These are phyloP conservation scores for Puccinia horiana DNA, from an alignment of 1,284 basidiomycete species.

Conservation along the genomic window DNA sequence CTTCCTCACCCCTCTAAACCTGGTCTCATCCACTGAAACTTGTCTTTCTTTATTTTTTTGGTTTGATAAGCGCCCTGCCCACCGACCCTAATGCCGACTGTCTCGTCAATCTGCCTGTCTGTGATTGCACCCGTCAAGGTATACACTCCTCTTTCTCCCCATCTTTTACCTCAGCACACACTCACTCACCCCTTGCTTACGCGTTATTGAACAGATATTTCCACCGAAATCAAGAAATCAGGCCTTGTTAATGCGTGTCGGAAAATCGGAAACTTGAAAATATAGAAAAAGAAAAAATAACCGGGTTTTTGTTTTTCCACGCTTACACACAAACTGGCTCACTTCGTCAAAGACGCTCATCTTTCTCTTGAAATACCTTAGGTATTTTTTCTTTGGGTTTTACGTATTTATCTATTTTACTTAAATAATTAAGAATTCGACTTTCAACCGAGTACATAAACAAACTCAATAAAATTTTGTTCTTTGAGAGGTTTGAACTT, in stretches of 20 bases:
- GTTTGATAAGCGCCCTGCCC: constrained; percentile 16
- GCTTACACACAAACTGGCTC: no score
- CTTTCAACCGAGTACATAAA: no score
- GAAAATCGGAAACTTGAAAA: constrained; percentile 23
- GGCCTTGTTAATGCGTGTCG: constrained; percentile 23
- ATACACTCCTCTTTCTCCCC: neutral
- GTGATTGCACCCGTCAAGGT: constrained; percentile 39
- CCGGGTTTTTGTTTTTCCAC: no score
- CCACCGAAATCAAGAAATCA: neutral
- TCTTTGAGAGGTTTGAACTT: no score
- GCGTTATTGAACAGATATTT: neutral
- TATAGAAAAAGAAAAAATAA: constrained; percentile 11
- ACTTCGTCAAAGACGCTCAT: no score
- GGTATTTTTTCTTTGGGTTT: no score
- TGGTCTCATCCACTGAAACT: neutral
- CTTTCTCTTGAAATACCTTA: no score
- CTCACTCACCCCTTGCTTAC: no score
- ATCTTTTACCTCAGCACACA: neutral
- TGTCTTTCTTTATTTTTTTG: neutral
- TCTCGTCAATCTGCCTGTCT: constrained; percentile 45
- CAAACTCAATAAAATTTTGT: no score
- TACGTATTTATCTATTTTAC: no score
- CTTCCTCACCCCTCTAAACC: neutral
- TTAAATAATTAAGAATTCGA: no score
- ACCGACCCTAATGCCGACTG: constrained; percentile 43